Conservation (phyloP, 306 rosid genomes). For the barrel medic (Medicago truncatula) region MtrunA17r5.0-ANR NC_053044.1:34501-35000, state of each 20-base stretch:
- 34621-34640: background rate
- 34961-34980: too few relatives aligned
- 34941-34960: too few relatives aligned
- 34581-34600: conserved; percentile 26
- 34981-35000: too few relatives aligned
- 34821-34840: too few relatives aligned
- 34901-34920: too few relatives aligned
- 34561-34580: conserved; percentile 52
- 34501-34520: conserved; percentile 47
- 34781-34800: background rate
- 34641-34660: background rate
- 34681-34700: background rate
- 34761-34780: background rate
- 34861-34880: too few relatives aligned
- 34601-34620: conserved; percentile 39
- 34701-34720: too few relatives aligned
- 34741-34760: background rate
- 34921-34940: too few relatives aligned
- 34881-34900: too few relatives aligned
- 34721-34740: background rate
- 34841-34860: too few relatives aligned
- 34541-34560: conserved; percentile 51
- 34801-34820: background rate
- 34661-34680: background rate
- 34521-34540: conserved; percentile 52